Percentiles rank a stretch among this genome's conserved stretches.
phyloP scores from a whole-genome alignment of 179 eudicot species.

The Nepenthes alata region DNA sequence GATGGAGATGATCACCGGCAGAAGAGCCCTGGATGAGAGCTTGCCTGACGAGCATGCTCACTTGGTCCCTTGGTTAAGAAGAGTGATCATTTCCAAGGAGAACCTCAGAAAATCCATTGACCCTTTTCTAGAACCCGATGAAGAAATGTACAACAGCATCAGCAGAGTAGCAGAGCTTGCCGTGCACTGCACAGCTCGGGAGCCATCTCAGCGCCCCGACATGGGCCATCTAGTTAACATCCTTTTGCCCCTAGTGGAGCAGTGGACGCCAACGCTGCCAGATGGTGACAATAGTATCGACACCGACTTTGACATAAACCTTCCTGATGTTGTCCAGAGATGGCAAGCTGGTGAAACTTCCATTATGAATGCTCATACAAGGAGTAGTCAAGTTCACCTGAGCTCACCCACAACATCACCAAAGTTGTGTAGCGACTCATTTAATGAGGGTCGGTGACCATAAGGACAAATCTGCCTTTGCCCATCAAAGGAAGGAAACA shows the following conservation, averaged over 20 bases:
- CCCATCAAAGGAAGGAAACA: no score
- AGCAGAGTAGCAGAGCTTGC: constrained; percentile 30
- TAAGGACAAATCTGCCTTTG: no score
- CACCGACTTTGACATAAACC: constrained; percentile 6
- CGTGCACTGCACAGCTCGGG: constrained; percentile 31
- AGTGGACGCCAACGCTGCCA: constrained; percentile 18
- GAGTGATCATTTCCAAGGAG: constrained; percentile 18
- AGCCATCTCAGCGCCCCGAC: constrained; percentile 31
- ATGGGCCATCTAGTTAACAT: constrained; percentile 28
- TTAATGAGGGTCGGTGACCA: no score
- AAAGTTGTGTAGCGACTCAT: no score
- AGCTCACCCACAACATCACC: constrained; percentile 14
- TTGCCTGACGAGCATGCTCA: constrained; percentile 30
- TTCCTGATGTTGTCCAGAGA: constrained; percentile 23
- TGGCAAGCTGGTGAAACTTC: constrained; percentile 33
- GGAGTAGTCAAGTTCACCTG: constrained; percentile 9
- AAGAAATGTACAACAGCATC: constrained; percentile 20
- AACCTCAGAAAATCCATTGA: constrained; percentile 23
- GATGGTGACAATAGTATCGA: neutral
- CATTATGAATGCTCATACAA: constrained; percentile 3
- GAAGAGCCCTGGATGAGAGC: constrained; percentile 30
- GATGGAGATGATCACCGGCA: constrained; percentile 33
- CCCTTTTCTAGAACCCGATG: constrained; percentile 14
- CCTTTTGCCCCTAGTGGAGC: constrained; percentile 22
- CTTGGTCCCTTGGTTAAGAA: constrained; percentile 25